phyloP scores from a whole-genome alignment of 2,329 filamentous ascomycete genomes.

The Rhynchosporium agropyri region DNA sequence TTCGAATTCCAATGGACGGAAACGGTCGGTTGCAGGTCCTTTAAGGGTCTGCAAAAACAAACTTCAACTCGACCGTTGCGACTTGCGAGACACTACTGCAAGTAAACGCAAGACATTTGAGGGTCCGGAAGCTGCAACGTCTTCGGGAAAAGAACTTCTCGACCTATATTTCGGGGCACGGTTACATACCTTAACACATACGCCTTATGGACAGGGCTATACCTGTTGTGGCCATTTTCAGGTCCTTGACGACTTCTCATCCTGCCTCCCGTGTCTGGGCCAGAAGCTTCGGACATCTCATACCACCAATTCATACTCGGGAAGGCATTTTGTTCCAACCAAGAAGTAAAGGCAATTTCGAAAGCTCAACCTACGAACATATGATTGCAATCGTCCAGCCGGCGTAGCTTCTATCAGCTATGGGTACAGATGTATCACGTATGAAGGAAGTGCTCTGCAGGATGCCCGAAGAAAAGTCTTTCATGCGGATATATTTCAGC shows the following conservation, averaged over 20 bases:
- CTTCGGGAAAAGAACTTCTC: background rate
- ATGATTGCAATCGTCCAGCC: background rate
- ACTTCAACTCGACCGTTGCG: background rate
- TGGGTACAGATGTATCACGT: background rate
- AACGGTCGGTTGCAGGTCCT: too few species aligned
- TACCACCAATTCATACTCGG: background rate
- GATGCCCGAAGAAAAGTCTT: background rate
- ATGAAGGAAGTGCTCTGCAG: background rate
- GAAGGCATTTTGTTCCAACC: background rate
- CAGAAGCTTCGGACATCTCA: background rate
- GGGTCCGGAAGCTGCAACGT: conserved; percentile 6
- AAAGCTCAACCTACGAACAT: background rate
- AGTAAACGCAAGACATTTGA: background rate
- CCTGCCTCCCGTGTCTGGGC: conserved; percentile 1
- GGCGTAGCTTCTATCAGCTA: background rate
- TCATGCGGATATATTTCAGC: background rate
- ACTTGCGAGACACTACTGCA: background rate
- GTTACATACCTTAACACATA: background rate
- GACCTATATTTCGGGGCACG: conserved; percentile 6
- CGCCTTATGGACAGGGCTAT: background rate
- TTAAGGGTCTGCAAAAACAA: background rate
- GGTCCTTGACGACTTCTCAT: background rate
- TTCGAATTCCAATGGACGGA: background rate
- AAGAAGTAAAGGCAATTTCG: background rate
- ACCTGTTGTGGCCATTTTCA: conserved; percentile 3